Evolutionary conservation across 1,284 basidiomycete genomes (phyloP), one percentile per base, ranked within the genome.

Genomic region (Marasmius fiardii): DNA sequence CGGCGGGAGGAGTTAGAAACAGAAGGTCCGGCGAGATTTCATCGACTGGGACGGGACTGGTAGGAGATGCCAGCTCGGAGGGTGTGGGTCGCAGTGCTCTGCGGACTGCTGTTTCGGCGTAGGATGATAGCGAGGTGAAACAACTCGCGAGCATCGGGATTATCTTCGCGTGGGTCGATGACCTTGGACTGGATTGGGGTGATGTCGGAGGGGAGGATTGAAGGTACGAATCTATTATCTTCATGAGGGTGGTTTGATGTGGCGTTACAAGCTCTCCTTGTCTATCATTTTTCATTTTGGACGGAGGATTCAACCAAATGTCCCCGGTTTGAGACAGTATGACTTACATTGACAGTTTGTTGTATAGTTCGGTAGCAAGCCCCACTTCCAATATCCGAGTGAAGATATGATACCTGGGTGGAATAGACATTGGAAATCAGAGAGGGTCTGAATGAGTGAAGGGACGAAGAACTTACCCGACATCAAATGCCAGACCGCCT

Each of bases 191-290:
- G 20, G 66, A 63, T 14, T 62, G 61, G 43, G 63, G 58, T 37
- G 66, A 53, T 35, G 60, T 49, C 53, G 61, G 54, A 47, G 64
- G 64, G 18, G 66, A 57, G 10, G 81, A 76, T 61, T 90, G 85
- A 52, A 93, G 73, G 65, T 88, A 86, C 2, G 91, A 89, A 67
- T 95, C 93, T 16, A 94, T 72, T 5, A 95, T 74, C 70, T 94
- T 95, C 55, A 95, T 79, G n/a, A 95, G 71, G 11, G 83, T 88
- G 1, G 85, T 92, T 69, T 95, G 93, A 62, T 88, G 85, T 0
- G 92, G 90, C 2, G 89, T 83, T 41, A 93, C 80, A n/a, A 85
- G 75, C 69, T 93, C 92, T 48, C 79, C 82, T 24, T 74, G 61
- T 58, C 90, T 92, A 66, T 37, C 48, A 50, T 45, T n/a, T n/a